Evolutionary conservation across 208 protist genomes (phyloP).

Genomic region (Trypanosoma theileri): DNA sequence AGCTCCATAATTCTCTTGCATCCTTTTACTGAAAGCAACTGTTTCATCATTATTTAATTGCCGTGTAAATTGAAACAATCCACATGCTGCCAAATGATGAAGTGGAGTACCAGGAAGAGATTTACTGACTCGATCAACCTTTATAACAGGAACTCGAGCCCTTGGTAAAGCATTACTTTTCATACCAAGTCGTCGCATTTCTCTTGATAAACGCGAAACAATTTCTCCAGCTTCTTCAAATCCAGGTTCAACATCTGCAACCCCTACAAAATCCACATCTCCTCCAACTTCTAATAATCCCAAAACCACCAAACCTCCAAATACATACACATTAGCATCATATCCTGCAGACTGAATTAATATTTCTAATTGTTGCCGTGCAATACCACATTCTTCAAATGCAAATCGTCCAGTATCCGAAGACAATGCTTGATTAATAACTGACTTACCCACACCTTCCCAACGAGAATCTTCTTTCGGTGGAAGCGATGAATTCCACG

Average conservation of each 20-base stretch:
- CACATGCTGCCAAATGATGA: conserved; percentile 67
- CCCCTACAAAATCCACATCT: conserved; percentile 88
- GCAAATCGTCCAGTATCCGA: conserved; percentile 79
- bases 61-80: conserved; percentile 82
- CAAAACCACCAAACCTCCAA: conserved; percentile 81
- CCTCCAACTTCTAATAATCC: conserved; percentile 82
- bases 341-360: conserved; percentile 80
- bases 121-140: conserved; percentile 78
- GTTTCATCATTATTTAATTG: conserved; percentile 50
- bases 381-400: conserved; percentile 80
- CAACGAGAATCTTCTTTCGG: conserved; percentile 36
- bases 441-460: conserved; percentile 51
- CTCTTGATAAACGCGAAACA: conserved; percentile 55
- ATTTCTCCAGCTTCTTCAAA: conserved; percentile 80
- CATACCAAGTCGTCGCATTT: conserved; percentile 77
- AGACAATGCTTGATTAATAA: conserved; percentile 54
- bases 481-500: conserved; percentile 64
- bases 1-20: conserved; percentile 64
- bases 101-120: conserved; percentile 72
- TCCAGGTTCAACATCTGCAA: conserved; percentile 82
- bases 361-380: conserved; percentile 76
- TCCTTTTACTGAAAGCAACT: conserved; percentile 42
- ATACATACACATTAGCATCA: conserved; percentile 86
- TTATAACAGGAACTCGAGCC: conserved; percentile 85
- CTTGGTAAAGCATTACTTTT: conserved; percentile 61